Conservation (phyloP, 495 filamentous ascomycete genomes). For the Chlorociboria aeruginascens region DNA sequence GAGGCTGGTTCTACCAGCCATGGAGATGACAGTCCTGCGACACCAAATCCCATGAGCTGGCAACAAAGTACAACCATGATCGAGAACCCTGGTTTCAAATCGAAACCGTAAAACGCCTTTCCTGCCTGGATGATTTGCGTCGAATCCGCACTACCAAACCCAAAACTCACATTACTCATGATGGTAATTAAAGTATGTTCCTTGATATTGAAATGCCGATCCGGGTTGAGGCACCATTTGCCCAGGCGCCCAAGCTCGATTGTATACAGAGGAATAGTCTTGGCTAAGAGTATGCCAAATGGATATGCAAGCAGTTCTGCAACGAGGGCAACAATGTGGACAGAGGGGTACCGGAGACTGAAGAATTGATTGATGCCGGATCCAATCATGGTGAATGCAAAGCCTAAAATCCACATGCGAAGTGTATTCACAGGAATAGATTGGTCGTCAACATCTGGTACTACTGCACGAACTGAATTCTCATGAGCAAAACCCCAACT, state of each 20-base stretch:
- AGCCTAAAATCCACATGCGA: constrained; percentile 58
- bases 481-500: too few species aligned
- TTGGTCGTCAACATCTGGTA: constrained; percentile 34
- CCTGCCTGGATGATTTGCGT: constrained; percentile 35
- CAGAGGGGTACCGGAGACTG: constrained; percentile 51
- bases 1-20: constrained; percentile 53
- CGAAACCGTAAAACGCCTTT: constrained; percentile 23
- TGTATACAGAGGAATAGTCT: constrained; percentile 5
- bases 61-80: constrained; percentile 54
- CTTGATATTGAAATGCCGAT: constrained; percentile 59
- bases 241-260: constrained; percentile 24
- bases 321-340: constrained; percentile 20
- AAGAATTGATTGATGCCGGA: constrained; percentile 60
- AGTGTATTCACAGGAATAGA: constrained; percentile 55
- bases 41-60: constrained; percentile 60
- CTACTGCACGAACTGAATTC: constrained; percentile 1
- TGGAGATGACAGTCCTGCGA: constrained; percentile 55
- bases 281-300: constrained; percentile 15
- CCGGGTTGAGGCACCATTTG: background rate
- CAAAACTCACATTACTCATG: constrained; percentile 46
- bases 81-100: constrained; percentile 10
- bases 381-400: constrained; percentile 51
- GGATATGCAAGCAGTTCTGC: constrained; percentile 24
- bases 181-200: constrained; percentile 67
- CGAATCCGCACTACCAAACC: constrained; percentile 34